A percentile compares a stretch with the other conserved stretches of the same genome.
phyloP scores from a whole-genome alignment of 2,329 filamentous ascomycete species.

The Fusarium sp. region DNA sequence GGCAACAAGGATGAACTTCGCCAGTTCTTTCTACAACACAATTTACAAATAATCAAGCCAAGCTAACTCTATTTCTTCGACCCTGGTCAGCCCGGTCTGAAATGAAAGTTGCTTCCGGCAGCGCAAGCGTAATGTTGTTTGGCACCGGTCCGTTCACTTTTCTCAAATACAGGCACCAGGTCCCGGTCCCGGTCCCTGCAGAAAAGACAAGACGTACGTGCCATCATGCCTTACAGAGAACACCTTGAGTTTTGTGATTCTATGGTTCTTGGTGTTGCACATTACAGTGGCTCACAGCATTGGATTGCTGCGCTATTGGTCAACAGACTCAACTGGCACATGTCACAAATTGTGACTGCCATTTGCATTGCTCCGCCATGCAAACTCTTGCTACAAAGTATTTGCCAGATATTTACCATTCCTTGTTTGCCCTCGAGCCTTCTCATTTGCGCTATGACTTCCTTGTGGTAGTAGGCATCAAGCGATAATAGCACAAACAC shows the following conservation, averaged over 20 bases:
- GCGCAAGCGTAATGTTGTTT: neutral
- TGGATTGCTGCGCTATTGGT: neutral
- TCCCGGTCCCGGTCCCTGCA: neutral
- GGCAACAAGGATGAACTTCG: neutral
- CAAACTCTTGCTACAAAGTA: neutral
- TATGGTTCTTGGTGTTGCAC: neutral
- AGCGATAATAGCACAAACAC: constrained; percentile 11
- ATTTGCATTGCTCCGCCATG: neutral
- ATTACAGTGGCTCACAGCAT: neutral
- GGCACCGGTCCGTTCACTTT: neutral
- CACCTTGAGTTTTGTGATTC: neutral
- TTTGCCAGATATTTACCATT: neutral
- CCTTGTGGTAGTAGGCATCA: neutral
- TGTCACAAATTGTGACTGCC: neutral
- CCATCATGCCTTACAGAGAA: neutral
- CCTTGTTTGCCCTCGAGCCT: neutral
- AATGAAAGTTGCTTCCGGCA: neutral
- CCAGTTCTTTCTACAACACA: neutral
- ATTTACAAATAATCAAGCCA: neutral
- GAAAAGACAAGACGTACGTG: neutral
- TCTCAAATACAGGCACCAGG: neutral
- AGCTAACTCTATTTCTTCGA: neutral
- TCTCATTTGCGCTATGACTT: constrained; percentile 2
- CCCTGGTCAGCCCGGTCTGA: neutral
- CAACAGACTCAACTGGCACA: neutral